These are phyloP conservation scores for Carex cristatella DNA, from an alignment of 176 grass and related monocot genomes.

Conservation along the genomic window DNA sequence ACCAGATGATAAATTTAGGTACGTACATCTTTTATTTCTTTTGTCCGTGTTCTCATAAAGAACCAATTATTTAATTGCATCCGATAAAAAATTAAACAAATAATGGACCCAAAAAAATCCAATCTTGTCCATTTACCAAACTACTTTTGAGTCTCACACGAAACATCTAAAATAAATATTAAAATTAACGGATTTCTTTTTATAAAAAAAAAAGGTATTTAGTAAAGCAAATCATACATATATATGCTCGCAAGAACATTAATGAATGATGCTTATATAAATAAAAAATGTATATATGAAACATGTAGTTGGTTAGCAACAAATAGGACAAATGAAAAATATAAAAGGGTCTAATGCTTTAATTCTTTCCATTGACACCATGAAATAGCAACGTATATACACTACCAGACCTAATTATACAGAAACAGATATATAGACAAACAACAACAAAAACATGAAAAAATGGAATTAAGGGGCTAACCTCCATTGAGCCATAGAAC, in stretches of 20 bases:
- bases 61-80: neutral
- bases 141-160: no score
- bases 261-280: neutral
- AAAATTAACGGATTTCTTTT: neutral
- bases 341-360: neutral
- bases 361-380: neutral
- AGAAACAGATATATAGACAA: neutral
- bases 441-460: neutral
- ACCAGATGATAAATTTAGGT: neutral
- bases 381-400: no score
- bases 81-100: neutral
- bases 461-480: conserved; percentile 20
- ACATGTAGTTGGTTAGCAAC: neutral
- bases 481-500: conserved; percentile 99
- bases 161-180: neutral
- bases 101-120: neutral
- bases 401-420: no score
- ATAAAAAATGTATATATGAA: neutral
- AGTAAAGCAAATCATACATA: neutral
- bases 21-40: neutral
- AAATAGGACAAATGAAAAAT: neutral
- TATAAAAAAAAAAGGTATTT: neutral
- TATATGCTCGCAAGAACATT: neutral
- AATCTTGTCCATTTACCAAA: no score
- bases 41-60: neutral